Percentiles rank a stretch among this genome's conserved stretches.
Evolutionary conservation across 768 basidiomycete species (phyloP).

Genomic region (Asterophora lycoperdoides): DNA sequence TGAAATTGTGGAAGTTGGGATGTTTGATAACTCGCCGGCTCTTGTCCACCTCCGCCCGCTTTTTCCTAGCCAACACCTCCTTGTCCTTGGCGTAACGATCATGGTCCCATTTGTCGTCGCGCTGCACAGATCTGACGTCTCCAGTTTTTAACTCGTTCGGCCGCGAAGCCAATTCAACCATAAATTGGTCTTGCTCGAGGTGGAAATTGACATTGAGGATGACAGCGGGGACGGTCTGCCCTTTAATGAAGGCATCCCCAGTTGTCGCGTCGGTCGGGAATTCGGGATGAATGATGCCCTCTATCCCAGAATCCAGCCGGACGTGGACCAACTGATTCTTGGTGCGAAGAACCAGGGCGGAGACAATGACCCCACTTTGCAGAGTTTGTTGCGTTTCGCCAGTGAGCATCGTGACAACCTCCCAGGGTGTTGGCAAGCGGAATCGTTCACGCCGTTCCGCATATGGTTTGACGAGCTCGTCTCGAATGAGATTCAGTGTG

Average conservation of each 20-base stretch:
- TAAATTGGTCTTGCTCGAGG: slow-evolving; percentile 55
- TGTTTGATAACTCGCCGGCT: slow-evolving; percentile 90
- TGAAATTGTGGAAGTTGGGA: slow-evolving; percentile 97
- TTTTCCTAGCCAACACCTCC: slow-evolving; percentile 76
- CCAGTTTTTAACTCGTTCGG: slow-evolving; percentile 56
- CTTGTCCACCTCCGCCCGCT: slow-evolving; percentile 75
- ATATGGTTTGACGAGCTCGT: slow-evolving; percentile 79
- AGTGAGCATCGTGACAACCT: slow-evolving; percentile 91
- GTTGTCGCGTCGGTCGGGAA: slow-evolving; percentile 53
- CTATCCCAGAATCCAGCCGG: slow-evolving; percentile 90
- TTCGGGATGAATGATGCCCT: slow-evolving; percentile 64
- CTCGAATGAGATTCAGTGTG: slow-evolving; percentile 82
- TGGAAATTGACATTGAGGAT: slow-evolving; percentile 70
- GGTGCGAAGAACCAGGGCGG: slow-evolving; percentile 61
- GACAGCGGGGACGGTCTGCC: slow-evolving; percentile 76
- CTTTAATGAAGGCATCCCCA: slow-evolving; percentile 58
- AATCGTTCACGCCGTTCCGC: slow-evolving; percentile 70
- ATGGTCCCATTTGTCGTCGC: slow-evolving; percentile 63
- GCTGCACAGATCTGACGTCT: slow-evolving; percentile 57
- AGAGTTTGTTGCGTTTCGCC: slow-evolving; percentile 85
- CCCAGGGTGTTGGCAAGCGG: slow-evolving; percentile 61
- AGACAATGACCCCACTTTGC: slow-evolving; percentile 74
- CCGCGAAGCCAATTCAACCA: slow-evolving; percentile 72
- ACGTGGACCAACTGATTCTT: slow-evolving; percentile 51
- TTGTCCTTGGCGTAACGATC: slow-evolving; percentile 60